Percentiles rank a stretch among this genome's conserved stretches.
Evolutionary conservation across 2,329 filamentous ascomycete genomes (phyloP).

Genomic region (Cryoendolithus antarcticus): DNA sequence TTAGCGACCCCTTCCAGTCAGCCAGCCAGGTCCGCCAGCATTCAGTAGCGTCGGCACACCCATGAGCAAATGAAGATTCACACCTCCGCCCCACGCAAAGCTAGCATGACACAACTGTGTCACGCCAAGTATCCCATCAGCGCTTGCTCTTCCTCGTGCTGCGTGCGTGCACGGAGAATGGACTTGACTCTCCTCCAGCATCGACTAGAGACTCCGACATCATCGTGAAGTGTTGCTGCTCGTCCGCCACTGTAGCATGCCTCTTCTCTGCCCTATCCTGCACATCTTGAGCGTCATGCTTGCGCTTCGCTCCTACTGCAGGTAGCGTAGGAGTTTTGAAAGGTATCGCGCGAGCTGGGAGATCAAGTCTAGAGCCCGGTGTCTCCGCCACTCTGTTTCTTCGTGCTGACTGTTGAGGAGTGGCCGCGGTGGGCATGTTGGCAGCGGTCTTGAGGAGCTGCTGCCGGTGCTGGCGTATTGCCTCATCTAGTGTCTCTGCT

Average conservation of each 20-base stretch:
- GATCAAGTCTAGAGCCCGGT: too few species aligned
- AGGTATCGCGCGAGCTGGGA: too few species aligned
- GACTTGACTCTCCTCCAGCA: conserved; percentile 2
- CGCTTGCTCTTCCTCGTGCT: not conserved
- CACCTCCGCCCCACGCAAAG: too few species aligned
- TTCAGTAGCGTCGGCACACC: too few species aligned
- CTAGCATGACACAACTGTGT: too few species aligned
- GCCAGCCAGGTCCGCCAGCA: too few species aligned
- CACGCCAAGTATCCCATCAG: not conserved
- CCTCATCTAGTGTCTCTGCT: not conserved
- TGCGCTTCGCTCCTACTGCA: conserved; percentile 1
- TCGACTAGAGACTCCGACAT: conserved; percentile 1
- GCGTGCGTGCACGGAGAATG: not conserved
- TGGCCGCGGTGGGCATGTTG: not conserved
- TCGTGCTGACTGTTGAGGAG: not conserved
- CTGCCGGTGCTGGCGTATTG: too few species aligned
- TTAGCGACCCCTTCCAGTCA: too few species aligned
- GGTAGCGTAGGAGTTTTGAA: too few species aligned
- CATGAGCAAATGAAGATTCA: too few species aligned
- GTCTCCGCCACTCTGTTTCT: too few species aligned
- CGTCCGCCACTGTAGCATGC: not conserved
- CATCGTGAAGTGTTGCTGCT: conserved; percentile 1
- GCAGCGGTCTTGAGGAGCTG: too few species aligned
- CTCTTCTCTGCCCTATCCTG: not conserved
- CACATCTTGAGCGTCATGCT: not conserved